A percentile compares a stretch with the other conserved stretches of the same genome.
These are phyloP conservation scores for Lactarius pseudohatsudake DNA, from an alignment of 768 basidiomycete genomes.

Conservation along the genomic window DNA sequence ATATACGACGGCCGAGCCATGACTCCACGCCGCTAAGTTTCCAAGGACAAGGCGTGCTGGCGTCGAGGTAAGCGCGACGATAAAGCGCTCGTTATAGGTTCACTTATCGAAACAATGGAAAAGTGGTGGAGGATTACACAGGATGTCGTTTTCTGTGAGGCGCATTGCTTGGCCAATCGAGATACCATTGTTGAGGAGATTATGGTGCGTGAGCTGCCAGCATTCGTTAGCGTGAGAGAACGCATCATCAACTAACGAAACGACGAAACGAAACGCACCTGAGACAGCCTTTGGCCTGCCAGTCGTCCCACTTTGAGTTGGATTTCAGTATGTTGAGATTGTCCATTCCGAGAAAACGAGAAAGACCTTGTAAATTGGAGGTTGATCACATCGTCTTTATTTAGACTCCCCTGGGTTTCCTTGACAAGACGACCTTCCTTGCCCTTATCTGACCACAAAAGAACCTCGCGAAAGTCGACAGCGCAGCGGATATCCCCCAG, in stretches of 20 bases:
- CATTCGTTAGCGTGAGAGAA: neutral
- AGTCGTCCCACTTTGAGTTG: constrained; percentile 66
- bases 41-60: constrained; percentile 71
- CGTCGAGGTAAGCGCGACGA: constrained; percentile 12
- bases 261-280: constrained; percentile 41
- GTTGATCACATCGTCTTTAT: constrained; percentile 73
- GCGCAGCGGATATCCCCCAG: constrained; percentile 46
- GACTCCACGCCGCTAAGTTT: constrained; percentile 75
- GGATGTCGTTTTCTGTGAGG: constrained; percentile 59
- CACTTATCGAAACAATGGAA: constrained; percentile 91
- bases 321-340: constrained; percentile 17
- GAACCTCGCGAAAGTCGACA: constrained; percentile 69
- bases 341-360: neutral
- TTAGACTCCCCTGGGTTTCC: constrained; percentile 42
- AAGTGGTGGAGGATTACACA: constrained; percentile 81
- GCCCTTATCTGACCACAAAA: constrained; percentile 64
- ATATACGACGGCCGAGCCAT: constrained; percentile 74
- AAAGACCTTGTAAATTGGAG: constrained; percentile 80
- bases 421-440: constrained; percentile 45
- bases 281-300: constrained; percentile 83
- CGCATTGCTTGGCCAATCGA: constrained; percentile 72
- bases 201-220: constrained; percentile 68
- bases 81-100: neutral
- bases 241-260: neutral
- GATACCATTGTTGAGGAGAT: constrained; percentile 75